Percentiles rank a stretch among this genome's conserved stretches.
These are phyloP conservation scores for Fusarium tupiense DNA, from an alignment of 2,329 filamentous ascomycete genomes.

Conservation along the genomic window DNA sequence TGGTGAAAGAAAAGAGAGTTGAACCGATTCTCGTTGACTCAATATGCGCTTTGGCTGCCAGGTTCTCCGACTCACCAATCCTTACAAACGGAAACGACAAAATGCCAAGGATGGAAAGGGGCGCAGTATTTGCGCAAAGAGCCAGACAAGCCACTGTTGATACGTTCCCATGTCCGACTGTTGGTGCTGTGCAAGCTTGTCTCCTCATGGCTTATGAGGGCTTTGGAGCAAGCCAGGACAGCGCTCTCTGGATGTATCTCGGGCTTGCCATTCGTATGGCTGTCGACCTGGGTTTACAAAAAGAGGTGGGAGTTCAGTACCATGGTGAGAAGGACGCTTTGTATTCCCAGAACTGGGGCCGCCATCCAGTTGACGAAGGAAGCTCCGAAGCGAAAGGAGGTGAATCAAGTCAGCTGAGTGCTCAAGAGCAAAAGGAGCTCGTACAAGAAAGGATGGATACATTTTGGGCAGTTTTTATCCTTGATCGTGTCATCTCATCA, in stretches of 20 bases:
- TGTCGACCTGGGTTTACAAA: constrained; percentile 82
- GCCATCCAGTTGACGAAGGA: constrained; percentile 47
- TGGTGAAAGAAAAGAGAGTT: constrained; percentile 81
- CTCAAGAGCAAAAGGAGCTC: constrained; percentile 68
- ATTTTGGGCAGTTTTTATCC: constrained; percentile 89
- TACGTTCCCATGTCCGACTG: constrained; percentile 82
- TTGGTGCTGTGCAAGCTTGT: constrained; percentile 85
- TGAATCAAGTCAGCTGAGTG: constrained; percentile 54
- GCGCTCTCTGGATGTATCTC: constrained; percentile 92
- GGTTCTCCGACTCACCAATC: constrained; percentile 74
- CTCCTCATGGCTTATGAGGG: constrained; percentile 88
- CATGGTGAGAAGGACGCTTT: constrained; percentile 64
- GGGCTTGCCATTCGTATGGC: constrained; percentile 88
- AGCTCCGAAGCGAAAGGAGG: constrained; percentile 55
- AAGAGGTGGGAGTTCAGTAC: constrained; percentile 76
- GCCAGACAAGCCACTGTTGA: constrained; percentile 86
- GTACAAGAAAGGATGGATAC: constrained; percentile 87
- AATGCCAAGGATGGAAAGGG: constrained; percentile 71
- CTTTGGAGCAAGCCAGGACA: constrained; percentile 88
- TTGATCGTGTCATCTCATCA: constrained; percentile 87
- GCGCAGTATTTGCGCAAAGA: constrained; percentile 80
- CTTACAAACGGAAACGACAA: constrained; percentile 60
- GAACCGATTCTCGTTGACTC: constrained; percentile 89
- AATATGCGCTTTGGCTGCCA: constrained; percentile 82
- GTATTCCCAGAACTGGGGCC: constrained; percentile 57